Evolutionary conservation across 805 yeast genomes (phyloP), one percentile per base, ranked within the genome.

Genomic region (Kuraishia cidri): DNA sequence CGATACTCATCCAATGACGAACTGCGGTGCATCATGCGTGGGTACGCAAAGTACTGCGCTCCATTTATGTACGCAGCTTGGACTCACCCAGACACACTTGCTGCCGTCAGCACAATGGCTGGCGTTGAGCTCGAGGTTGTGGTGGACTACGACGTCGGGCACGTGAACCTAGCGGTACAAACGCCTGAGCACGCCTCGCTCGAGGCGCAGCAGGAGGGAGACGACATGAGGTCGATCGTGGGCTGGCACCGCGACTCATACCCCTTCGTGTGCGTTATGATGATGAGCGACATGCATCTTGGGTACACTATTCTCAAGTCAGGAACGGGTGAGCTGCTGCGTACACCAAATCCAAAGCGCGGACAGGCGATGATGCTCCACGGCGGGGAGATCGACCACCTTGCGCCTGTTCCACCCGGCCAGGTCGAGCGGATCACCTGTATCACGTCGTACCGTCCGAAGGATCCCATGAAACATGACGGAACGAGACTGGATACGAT

Each of bases 231-330:
- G 11, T 78, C 74, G 15, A 62, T 72, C 26, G 77, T 72, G 24
- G 69, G 72, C 18, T 75, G 81, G 81, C 80, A 75, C 56, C 48
- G 56, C 34, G 81, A 75, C 45, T 64, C 75, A n/a, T 73, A 71
- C 34, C 80, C 79, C 11, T 72, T 71, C 46, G 79, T 74, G 11
- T 75, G 79, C 51, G 80, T 75, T 10, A 58, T 74, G 38, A 75
- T 75, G 81, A 46, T 75, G 26, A 66, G 75, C 19, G 79, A 73
- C 43, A 73, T 74, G 79, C 54, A 66, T 47, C 79, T 79, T 21
- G 80, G 80, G 32, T 79, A 73, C 46, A 72, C 79, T 2, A 59
- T 68, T 20, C 56, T 72, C 39, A 60, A 67, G 38, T 67, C 60
- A 48, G 72, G 72, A 3, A 47, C 55, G 22, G 62, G 60, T 6